Percentiles rank a stretch among this genome's conserved stretches.
phyloP scores from a whole-genome alignment of 2,329 filamentous ascomycete genomes.

The Lachnellula arida region DNA sequence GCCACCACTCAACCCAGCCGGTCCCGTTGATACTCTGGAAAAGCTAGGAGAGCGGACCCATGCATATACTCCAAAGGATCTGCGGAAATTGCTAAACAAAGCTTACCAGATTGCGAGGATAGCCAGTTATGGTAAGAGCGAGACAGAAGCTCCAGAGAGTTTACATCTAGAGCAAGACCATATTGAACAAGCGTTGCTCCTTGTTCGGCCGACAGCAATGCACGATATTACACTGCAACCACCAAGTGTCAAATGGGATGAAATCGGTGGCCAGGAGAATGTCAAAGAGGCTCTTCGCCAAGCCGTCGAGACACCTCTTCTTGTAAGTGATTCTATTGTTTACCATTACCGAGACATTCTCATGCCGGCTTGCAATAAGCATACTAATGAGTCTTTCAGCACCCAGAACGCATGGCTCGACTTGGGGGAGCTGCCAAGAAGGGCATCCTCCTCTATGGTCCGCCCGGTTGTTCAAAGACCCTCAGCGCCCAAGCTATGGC shows the following conservation, averaged over 20 bases:
- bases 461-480: slow-evolving; percentile 92
- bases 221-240: slow-evolving; percentile 85
- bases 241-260: slow-evolving; percentile 77
- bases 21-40: slow-evolving; percentile 48
- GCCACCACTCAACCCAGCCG: slow-evolving; percentile 42
- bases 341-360: neutral
- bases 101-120: slow-evolving; percentile 39
- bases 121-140: slow-evolving; percentile 11
- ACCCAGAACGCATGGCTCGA: slow-evolving; percentile 45
- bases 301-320: slow-evolving; percentile 33
- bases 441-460: slow-evolving; percentile 84
- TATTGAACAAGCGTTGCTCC: slow-evolving; percentile 59
- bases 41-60: slow-evolving; percentile 72
- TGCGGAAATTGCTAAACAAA: slow-evolving; percentile 58
- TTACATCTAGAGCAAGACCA: slow-evolving; percentile 41
- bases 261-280: slow-evolving; percentile 79
- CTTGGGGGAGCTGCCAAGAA: slow-evolving; percentile 61
- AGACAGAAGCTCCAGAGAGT: neutral
- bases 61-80: slow-evolving; percentile 77
- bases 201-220: slow-evolving; percentile 79
- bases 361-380: neutral
- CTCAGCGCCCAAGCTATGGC: slow-evolving; percentile 87
- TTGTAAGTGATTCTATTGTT: slow-evolving; percentile 16
- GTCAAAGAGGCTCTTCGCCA: slow-evolving; percentile 60
- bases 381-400: slow-evolving; percentile 31